Conservation (phyloP, 257 asterid species). For the Ehretia macrophylla region DNA sequence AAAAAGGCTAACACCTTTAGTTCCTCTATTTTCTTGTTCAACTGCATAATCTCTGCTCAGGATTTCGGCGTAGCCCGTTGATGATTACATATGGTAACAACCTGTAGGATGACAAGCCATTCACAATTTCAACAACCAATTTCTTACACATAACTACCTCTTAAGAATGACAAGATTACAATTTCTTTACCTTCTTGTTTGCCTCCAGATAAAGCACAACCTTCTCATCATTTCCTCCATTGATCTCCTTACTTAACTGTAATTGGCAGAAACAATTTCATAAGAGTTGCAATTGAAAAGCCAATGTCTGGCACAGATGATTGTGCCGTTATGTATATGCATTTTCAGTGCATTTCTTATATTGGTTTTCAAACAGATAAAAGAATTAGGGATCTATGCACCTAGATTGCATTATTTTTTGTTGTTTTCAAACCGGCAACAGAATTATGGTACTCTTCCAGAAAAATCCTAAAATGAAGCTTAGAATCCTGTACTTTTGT, state of each 20-base stretch:
- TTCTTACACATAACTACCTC: neutral
- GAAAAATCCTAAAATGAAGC: too few relatives aligned
- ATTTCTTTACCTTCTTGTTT: slow-evolving; percentile 77
- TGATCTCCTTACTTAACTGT: slow-evolving; percentile 70
- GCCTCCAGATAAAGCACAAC: slow-evolving; percentile 64
- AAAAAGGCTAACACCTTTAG: slow-evolving; percentile 45
- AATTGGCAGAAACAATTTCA: slow-evolving; percentile 14
- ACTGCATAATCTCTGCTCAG: slow-evolving; percentile 64
- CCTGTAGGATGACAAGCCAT: slow-evolving; percentile 42
- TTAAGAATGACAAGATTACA: neutral
- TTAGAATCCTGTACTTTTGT: too few relatives aligned
- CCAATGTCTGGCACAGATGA: neutral
- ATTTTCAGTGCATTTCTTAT: too few relatives aligned
- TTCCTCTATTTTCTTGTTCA: slow-evolving; percentile 85
- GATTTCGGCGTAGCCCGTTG: slow-evolving; percentile 86
- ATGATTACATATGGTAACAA: slow-evolving; percentile 96
- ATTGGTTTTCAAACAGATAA: too few relatives aligned
- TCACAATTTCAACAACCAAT: neutral
- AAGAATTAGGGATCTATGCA: too few relatives aligned
- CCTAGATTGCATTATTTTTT: too few relatives aligned
- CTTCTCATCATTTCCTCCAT: slow-evolving; percentile 65
- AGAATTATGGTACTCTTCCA: too few relatives aligned
- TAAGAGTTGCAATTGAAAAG: neutral
- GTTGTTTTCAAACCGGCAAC: too few relatives aligned
- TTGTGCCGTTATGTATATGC: too few relatives aligned